Percentiles rank a stretch among this genome's conserved stretches.
Evolutionary conservation across 306 rosid genomes (phyloP).

Genomic region (Dalbergia cultrata): DNA sequence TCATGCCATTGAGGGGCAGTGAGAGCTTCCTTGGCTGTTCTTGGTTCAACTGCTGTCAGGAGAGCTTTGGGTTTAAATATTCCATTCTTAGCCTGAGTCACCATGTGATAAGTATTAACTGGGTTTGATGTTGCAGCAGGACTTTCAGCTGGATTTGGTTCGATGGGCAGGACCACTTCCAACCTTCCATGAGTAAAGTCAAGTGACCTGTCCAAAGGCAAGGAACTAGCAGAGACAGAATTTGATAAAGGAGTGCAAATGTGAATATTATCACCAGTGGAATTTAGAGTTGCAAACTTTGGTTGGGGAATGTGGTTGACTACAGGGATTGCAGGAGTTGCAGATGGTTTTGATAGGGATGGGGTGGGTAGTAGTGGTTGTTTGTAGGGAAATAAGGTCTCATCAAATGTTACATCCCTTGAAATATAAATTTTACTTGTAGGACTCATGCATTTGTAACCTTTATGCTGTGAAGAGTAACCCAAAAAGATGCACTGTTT

Average conservation of each 20-base stretch:
- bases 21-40: accelerated
- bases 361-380: accelerated
- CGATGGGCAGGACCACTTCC: no score
- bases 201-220: no score
- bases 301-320: no score
- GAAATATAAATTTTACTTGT: no score
- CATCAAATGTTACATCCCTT: not conserved
- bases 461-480: not conserved
- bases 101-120: not conserved
- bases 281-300: no score
- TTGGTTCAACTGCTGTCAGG: not conserved
- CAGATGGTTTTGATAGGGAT: no score
- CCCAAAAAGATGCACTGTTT: not conserved
- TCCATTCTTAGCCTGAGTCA: not conserved
- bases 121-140: not conserved
- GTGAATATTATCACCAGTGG: no score
- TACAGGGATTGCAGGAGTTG: no score
- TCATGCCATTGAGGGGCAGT: not conserved
- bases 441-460: not conserved
- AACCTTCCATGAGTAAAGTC: no score
- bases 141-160: no score
- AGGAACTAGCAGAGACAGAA: no score
- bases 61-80: not conserved
- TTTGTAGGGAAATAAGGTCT: not conserved
- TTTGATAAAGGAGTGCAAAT: no score